A percentile compares a stretch with the other conserved stretches of the same genome.
These are phyloP conservation scores for Wakefieldia striispora DNA, from an alignment of 768 basidiomycete genomes.

Conservation along the genomic window DNA sequence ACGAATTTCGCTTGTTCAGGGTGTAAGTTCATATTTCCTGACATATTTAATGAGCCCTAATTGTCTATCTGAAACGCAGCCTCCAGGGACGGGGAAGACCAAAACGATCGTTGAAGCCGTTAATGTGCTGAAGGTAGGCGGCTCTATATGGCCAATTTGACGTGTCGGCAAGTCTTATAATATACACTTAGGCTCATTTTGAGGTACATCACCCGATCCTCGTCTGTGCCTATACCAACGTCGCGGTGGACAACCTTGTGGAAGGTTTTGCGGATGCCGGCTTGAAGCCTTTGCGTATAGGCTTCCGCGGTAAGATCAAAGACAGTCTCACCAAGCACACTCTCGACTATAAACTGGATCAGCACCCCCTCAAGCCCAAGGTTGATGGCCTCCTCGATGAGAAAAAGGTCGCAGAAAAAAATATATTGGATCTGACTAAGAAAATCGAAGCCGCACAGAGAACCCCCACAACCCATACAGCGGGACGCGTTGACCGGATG, in stretches of 20 bases:
- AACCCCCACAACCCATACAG: conserved; percentile 11
- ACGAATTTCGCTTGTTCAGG: conserved; percentile 79
- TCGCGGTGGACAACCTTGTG: conserved; percentile 88
- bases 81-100: conserved; percentile 92
- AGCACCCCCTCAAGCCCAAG: conserved; percentile 53
- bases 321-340: conserved; percentile 54
- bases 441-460: conserved; percentile 22
- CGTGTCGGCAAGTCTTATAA: background rate
- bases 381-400: conserved; percentile 43
- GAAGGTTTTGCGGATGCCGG: conserved; percentile 62
- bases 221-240: conserved; percentile 94
- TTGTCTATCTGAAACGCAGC: conserved; percentile 40
- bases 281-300: conserved; percentile 76
- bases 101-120: conserved; percentile 87
- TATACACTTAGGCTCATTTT: conserved; percentile 59
- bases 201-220: conserved; percentile 80
- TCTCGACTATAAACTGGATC: conserved; percentile 59
- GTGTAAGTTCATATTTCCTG: conserved; percentile 47
- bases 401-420: conserved; percentile 31
- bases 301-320: conserved; percentile 58
- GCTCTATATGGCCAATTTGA: background rate
- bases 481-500: conserved; percentile 30
- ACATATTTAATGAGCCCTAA: background rate
- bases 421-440: conserved; percentile 25
- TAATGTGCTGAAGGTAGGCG: conserved; percentile 67